phyloP scores from a whole-genome alignment of 169 alveolate genomes.

The Cryptosporidium sp. region DNA sequence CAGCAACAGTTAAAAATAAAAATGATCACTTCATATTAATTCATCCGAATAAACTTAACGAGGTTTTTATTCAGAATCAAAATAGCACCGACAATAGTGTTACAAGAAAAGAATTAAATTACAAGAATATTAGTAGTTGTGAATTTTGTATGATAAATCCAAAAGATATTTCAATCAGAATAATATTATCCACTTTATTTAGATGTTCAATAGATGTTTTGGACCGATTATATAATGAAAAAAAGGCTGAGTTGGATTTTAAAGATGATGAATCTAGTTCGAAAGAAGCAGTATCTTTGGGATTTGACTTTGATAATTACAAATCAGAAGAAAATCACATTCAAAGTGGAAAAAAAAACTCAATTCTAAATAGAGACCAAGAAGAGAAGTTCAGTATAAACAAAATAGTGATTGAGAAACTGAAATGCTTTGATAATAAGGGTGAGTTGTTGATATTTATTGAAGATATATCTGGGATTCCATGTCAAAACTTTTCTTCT shows the following conservation, averaged over 20 bases:
- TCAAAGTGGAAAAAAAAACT: neutral
- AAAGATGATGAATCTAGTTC: neutral
- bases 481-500: neutral
- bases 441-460: slow-evolving; percentile 1
- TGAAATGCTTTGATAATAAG: neutral
- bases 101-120: neutral
- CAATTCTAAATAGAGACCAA: neutral
- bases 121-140: neutral
- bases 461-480: slow-evolving; percentile 10
- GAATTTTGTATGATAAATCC: slow-evolving; percentile 33
- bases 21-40: slow-evolving; percentile 2
- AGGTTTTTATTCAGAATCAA: neutral
- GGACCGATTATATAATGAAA: slow-evolving; percentile 8
- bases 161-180: slow-evolving; percentile 26
- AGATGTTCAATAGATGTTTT: slow-evolving; percentile 26
- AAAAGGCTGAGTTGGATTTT: neutral
- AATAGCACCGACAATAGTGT: neutral
- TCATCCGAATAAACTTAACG: neutral
- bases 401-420: neutral
- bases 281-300: neutral
- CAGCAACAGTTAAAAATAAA: neutral
- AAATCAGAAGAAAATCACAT: neutral
- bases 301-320: neutral
- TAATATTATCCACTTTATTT: slow-evolving; percentile 9
- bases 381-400: neutral